These are phyloP conservation scores for Neurospora africana DNA, from an alignment of 495 filamentous ascomycete genomes.

Conservation along the genomic window DNA sequence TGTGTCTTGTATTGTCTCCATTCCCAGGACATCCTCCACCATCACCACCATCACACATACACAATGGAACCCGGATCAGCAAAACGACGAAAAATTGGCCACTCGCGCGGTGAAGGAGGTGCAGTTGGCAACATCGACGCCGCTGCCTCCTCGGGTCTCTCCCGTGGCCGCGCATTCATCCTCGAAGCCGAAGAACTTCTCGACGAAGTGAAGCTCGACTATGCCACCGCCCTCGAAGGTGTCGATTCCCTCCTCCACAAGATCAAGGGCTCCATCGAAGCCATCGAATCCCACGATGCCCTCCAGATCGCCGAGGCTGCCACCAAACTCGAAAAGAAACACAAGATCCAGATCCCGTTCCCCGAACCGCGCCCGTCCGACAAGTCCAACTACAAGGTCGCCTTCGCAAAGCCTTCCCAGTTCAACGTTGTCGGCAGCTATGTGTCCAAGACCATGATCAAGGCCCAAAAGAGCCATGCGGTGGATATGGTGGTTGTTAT, in stretches of 20 bases:
- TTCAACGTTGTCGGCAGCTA: conserved; percentile 89
- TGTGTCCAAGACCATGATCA: conserved; percentile 61
- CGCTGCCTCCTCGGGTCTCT: conserved; percentile 21
- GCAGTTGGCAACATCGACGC: conserved; percentile 19
- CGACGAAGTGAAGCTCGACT: conserved; percentile 54
- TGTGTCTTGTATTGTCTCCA: not conserved
- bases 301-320: conserved; percentile 58
- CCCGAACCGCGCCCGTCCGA: conserved; percentile 63
- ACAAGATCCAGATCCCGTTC: conserved; percentile 65
- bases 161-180: conserved; percentile 58
- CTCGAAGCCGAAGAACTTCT: conserved; percentile 81
- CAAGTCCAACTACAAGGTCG: conserved; percentile 68
- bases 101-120: conserved; percentile 15
- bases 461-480: conserved; percentile 41
- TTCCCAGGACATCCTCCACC: not conserved
- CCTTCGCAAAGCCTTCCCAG: conserved; percentile 62
- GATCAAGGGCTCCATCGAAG: conserved; percentile 67
- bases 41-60: not conserved
- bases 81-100: conserved; percentile 41
- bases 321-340: conserved; percentile 50
- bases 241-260: conserved; percentile 61
- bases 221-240: conserved; percentile 50
- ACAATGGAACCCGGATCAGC: conserved; percentile 32
- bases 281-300: conserved; percentile 44
- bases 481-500: conserved; percentile 83